Conservation (phyloP, 2,329 filamentous ascomycete genomes). For the Trichoderma sp. region DNA sequence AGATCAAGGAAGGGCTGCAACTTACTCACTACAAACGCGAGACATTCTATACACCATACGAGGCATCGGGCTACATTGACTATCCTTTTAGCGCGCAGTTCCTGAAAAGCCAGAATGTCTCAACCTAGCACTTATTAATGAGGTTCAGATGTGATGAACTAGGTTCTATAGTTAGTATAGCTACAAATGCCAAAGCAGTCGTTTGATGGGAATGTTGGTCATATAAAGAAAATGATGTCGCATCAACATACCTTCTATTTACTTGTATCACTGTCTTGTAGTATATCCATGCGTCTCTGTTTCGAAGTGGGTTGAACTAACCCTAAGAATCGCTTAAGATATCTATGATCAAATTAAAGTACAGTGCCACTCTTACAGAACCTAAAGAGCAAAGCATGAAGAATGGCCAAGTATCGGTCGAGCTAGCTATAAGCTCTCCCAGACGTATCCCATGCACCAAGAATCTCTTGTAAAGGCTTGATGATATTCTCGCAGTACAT, state of each 20-base stretch:
- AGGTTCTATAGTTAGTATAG: background rate
- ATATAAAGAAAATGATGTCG: background rate
- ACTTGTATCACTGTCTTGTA: background rate
- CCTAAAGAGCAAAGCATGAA: background rate
- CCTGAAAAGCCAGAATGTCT: background rate
- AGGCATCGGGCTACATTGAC: constrained; percentile 21
- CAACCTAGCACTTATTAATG: background rate
- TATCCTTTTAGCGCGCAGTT: constrained; percentile 16
- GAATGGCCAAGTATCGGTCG: background rate
- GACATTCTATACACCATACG: constrained; percentile 31
- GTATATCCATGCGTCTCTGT: background rate
- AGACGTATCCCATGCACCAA: background rate
- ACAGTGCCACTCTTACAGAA: background rate
- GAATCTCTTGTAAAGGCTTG: background rate
- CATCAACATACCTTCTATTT: background rate
- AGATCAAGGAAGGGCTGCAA: constrained; percentile 29
- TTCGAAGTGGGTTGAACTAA: background rate
- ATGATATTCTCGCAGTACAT: constrained; percentile 3
- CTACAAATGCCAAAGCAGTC: background rate
- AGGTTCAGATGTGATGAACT: background rate
- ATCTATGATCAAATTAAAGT: background rate
- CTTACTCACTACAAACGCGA: constrained; percentile 31
- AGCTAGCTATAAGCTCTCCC: background rate
- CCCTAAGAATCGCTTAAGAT: accelerated
- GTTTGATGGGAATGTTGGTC: background rate